Evolutionary conservation across 257 asterid species (phyloP), one percentile per base, ranked within the genome.

Genomic region (Scutellaria baicalensis): DNA sequence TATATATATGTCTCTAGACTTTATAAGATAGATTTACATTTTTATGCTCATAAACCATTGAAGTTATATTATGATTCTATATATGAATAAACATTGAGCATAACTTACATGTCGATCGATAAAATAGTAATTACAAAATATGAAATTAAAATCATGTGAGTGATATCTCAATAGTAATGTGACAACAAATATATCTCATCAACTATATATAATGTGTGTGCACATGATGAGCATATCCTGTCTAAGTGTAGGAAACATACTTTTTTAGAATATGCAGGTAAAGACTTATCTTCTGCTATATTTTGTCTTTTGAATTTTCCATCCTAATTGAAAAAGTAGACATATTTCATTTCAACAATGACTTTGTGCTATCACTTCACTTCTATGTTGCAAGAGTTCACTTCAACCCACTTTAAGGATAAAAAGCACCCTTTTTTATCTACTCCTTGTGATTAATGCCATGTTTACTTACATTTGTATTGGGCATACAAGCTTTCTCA

Each of bases 281-380:
- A 4, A 60, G 60, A 21, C 69, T 61, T 71, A 71, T 71, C 76
- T 71, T 62, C 64, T 71, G 55, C 38, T 31, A 14, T 56, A 39
- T 70, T 59, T 45, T 9, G 40, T 14, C 58, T 43, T 45, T 50
- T 23, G 42, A 71, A 9, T 21, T 50, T 20, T n/a, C 33, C 33
- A 1, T 27, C 33, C 4, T 27, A 1, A 27, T 27, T 27, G 33
- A 27, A 27, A 27, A 27, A 27, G 33, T 27, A 40, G 12, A 40
- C 45, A 40, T 13, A 45, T 40, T 40, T 45, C 51, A 45, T 27
- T 16, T 65, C 71, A 49, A 10, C 59, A 31, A 36, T 16, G 31
- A 60, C 45, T 10, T 10, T 40, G 12, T 40, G 50, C 17, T 36
- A 16, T 36, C 11, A 8, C 12, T 0, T 45, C 48, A 27, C 12